A percentile compares a stretch with the other conserved stretches of the same genome.
Conservation (phyloP, 2,329 filamentous ascomycete species). For the Endocalyx cinctus region DNA sequence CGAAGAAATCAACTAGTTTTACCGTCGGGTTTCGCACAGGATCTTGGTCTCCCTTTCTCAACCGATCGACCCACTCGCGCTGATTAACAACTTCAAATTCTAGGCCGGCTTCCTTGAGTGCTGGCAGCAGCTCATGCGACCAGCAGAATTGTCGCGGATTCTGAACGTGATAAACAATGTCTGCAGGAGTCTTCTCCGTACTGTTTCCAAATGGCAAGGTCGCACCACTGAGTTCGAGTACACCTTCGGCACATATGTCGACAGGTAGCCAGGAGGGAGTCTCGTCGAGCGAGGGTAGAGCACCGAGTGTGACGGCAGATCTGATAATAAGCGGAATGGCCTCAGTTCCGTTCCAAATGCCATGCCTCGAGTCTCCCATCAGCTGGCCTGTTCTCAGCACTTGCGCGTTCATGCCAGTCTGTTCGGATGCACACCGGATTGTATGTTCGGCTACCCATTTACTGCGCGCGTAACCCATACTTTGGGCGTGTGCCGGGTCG, state of each 20-base stretch:
- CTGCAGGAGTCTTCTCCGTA: slow-evolving; percentile 5
- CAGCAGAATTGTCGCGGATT: slow-evolving; percentile 45
- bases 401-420: slow-evolving; percentile 26
- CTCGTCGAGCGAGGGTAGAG: slow-evolving; percentile 40
- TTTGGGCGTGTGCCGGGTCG: slow-evolving; percentile 35
- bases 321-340: slow-evolving; percentile 46
- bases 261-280: slow-evolving; percentile 35
- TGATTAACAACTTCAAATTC: slow-evolving; percentile 38
- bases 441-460: slow-evolving; percentile 47
- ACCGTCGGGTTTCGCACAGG: slow-evolving; percentile 44
- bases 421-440: slow-evolving; percentile 24
- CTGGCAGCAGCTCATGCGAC: slow-evolving; percentile 48
- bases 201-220: slow-evolving; percentile 11
- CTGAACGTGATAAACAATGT: slow-evolving; percentile 47
- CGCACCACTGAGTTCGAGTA: slow-evolving; percentile 27
- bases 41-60: slow-evolving; percentile 43
- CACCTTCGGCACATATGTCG: slow-evolving; percentile 29
- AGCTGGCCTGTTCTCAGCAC: slow-evolving; percentile 42
- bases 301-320: slow-evolving; percentile 39
- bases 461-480: slow-evolving; percentile 47
- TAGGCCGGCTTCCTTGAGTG: slow-evolving; percentile 39
- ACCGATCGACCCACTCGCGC: slow-evolving; percentile 38
- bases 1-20: slow-evolving; percentile 49
- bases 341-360: slow-evolving; percentile 45
- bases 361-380: slow-evolving; percentile 39